Base-by-base conservation (phyloP, 495 filamentous ascomycete species). In the Copromyces sp. region DNA sequence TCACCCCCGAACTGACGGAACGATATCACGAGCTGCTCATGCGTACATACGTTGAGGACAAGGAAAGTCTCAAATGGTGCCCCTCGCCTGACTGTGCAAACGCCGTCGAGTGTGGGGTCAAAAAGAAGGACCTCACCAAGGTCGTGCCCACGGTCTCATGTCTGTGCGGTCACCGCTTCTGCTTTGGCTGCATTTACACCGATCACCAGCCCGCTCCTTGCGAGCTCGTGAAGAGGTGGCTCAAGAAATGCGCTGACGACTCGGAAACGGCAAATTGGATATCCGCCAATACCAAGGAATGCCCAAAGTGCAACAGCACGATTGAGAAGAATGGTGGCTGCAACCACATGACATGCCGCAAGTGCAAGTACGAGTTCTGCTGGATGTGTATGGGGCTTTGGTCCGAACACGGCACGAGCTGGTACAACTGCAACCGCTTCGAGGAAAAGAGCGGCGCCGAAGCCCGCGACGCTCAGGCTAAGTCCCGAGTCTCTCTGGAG, bases 301-400 rank as follows among this genome's bases (percentile, higher is more conserved):
- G 95, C 74, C 94, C 96, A 0, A 95, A 91, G 79, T 99, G 95
- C 82, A 86, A 90, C 72, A 98, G 95, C 8, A 98, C 96, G 1
- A 99, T 99, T 68, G 95, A 99, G 84, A 99, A 99, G 86, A 99
- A 99, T 75, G 95, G 95, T 20, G 95, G 95, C 6, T 99, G 95
- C 83, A 99, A 99, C 85, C 95, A 99, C 79, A 99, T 99, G 95
- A 99, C 95, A 0, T 99, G 95, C 81, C 89, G 95, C 65, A 99
- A 99, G 82, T 99, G 95, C 85, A 94, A 95, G 77, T 91, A 98
- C 79, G 95, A 99, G 80, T 99, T 99, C 78, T 99, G 95, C 84
- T 99, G 95, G 95, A 98, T 99, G 90, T 99, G 95, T 81, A 99
- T 99, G 95, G 95, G 95, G 1, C 84, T 97, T 9, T 99, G 95